Evolutionary conservation across 2,329 filamentous ascomycete genomes (phyloP), one percentile per base, ranked within the genome.

Genomic region (Xylariales sp.): DNA sequence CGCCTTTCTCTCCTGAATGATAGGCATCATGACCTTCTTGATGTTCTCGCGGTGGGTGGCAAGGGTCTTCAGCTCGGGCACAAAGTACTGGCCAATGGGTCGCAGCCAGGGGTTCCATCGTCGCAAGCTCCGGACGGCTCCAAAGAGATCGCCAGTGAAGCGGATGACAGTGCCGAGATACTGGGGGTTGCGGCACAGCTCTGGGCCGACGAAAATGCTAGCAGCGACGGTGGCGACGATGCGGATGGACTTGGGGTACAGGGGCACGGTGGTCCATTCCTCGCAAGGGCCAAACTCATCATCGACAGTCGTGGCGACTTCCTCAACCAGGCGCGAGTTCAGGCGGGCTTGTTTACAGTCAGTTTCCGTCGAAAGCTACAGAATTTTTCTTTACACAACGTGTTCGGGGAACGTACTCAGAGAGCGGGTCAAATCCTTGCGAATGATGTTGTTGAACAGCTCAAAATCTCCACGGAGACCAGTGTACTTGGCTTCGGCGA

Each of bases 81-180:
- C 48, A 1, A 53, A 46, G 8, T 42, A 46, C 0, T 58, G 61
- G 0, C 52, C 44, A 25, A 67, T 45, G 5, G 55, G 58, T 1
- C 66, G 57, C 15, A 58, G 44, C 55, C 58, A 62, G 4, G 13
- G 18, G 24, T 29, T 33, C 49, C 49, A 55, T 20, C 40, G 16
- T 42, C 49, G 53, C 4, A 53, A 30, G 27, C 43, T 40, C 1
- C 39, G 35, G 10, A 59, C 54, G 2, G 63, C 65, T 1, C 40
- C 49, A 46, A 68, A 60, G 4, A 71, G 39, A 16, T 68, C 62
- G 13, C 66, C 37, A 6, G 70, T 71, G 48, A 68, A 73, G 47
- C 66, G 65, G 41, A 72, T 69, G n/a, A 64, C 60, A 5, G 63
- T 57, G 27, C 70, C 59, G 3, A 73, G 49, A 47, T 72, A 74